Evolutionary conservation across 2,329 filamentous ascomycete species (phyloP), one percentile per base, ranked within the genome.

Genomic region (Pseudogymnoascus sp.): DNA sequence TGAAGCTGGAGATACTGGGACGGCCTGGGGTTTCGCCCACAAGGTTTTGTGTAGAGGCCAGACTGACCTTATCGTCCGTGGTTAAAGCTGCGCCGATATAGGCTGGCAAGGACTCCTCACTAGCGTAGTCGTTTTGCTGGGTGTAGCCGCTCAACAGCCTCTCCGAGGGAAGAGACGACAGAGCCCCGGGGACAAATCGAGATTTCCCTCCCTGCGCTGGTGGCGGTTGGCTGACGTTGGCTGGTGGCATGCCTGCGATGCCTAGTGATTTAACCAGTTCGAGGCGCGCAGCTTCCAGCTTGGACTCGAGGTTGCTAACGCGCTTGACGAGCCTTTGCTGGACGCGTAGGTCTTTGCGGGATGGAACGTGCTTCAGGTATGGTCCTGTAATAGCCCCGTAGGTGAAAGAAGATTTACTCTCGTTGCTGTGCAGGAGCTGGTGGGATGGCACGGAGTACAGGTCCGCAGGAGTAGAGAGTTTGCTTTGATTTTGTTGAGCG

Each of bases 251-350:
- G 37, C 80, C 76, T 9, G 73, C 74, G 13, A 82, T 72, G 39
- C 80, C 74, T 4, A 79, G 73, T 33, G 77, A 74, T 18, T 33
- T 55, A 9, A 55, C 45, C 25, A 87, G 76, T 70, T 87, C 80
- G 58, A 76, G 77, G 35, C 82, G 77, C 7, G 82, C 82, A 36
- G 77, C 76, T 13, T 81, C 74, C 31, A 87, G 76, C 69, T 86
- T 85, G 10, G 75, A 70, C 67, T 87, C 84, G 10, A 87, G 76
- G 65, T 86, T 79, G 65, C 82, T 85, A 31, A 87, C 83, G 60
- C 82, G 78, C 72, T 84, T 85, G 40, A 78, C 74, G 33, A 87
- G 73, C 64, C 82, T 84, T 63, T 79, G 75, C 67, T 86, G 81
- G 67, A 79, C 80, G 59, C 79, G 75, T 5, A 86, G 72, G 60